phyloP scores from a whole-genome alignment of 2,329 filamentous ascomycete genomes.

The Coniella lustricola region DNA sequence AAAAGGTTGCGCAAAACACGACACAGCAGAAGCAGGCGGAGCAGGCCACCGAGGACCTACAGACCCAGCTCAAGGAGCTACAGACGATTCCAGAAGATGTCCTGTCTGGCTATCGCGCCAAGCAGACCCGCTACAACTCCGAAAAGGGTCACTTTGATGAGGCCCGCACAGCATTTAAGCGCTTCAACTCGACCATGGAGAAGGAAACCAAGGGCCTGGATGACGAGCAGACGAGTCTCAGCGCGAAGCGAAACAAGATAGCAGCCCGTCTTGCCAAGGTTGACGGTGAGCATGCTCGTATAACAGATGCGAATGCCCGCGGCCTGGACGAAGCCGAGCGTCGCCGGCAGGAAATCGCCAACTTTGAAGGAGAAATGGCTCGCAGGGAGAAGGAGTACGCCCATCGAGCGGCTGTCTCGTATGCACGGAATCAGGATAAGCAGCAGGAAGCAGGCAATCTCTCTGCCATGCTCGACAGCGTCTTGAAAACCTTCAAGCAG shows the following conservation, averaged over 20 bases:
- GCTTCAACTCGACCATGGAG: conserved; percentile 55
- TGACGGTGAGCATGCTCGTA: conserved; percentile 63
- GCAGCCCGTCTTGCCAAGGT: conserved; percentile 64
- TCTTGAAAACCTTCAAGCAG: conserved; percentile 35
- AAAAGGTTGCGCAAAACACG: conserved; percentile 68
- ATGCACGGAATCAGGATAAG: conserved; percentile 30
- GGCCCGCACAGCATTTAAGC: conserved; percentile 46
- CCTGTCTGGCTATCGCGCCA: conserved; percentile 46
- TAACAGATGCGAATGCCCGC: conserved; percentile 61
- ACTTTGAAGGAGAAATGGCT: conserved; percentile 39
- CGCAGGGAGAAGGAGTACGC: conserved; percentile 38
- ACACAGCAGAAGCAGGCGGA: conserved; percentile 62
- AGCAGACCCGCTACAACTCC: conserved; percentile 44
- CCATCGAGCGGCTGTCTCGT: conserved; percentile 32
- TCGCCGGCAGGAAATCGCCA: conserved; percentile 42
- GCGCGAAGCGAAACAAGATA: conserved; percentile 67
- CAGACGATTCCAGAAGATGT: conserved; percentile 59
- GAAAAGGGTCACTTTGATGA: conserved; percentile 56
- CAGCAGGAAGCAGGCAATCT: conserved; percentile 32
- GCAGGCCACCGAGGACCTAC: conserved; percentile 28
- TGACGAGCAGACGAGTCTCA: conserved; percentile 55
- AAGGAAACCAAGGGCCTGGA: conserved; percentile 55
- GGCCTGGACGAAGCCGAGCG: conserved; percentile 58
- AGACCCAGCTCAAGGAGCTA: conserved; percentile 58
- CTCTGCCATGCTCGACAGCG: conserved; percentile 31